Base-by-base conservation (phyloP, 1,139 yeast genomes). In the Magnusiomyces paraingens region DNA sequence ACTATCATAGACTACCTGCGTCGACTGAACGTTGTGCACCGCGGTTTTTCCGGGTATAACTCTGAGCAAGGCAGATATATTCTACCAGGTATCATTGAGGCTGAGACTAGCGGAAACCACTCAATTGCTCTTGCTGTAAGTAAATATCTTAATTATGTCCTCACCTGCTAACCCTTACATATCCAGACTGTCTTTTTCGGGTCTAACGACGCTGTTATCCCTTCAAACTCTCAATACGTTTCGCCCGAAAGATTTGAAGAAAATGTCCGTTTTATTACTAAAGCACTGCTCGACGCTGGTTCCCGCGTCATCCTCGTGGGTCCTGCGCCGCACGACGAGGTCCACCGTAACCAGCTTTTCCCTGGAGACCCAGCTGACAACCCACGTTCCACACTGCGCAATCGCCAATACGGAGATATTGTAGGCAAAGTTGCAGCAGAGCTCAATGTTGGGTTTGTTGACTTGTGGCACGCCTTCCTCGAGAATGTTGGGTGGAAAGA, bases 11-110 rank as follows among this genome's bases (percentile, higher is more conserved):
- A 52, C 49, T 83, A 80, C 62, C 62, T 67, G 20, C 72, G 86
- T 17, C 73, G 73, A 60, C 59, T 81, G 54, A 86, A 82, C 59
- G 71, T 83, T 1, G 64, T 83, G 11, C 74, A 76, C 52, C 70
- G 88, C 47, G 89, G 89, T 0, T 82, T 69, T 59, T 65, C 78
- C 10, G 89, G 89, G 0, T 83, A 82, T 69, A 82, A 77, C 61
- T 69, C 83, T 1, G 72, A 72, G 36, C 78, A 77, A 52, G 81
- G 75, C 2, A 64, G 66, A 42, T 55, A 57, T 18, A 70, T 79
- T 52, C 39, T 55, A 3, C 53, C 50, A 35, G 50, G 41, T n/a
- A 36, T 55, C 10, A 48, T 55, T 35, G 51, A 41, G 36, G 45
- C 52, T 8, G 40, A 36, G 29, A 49, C 47, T 6, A 8, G 11